These are phyloP conservation scores for Orbilia oligospora DNA, from an alignment of 2,329 filamentous ascomycete genomes.

Conservation along the genomic window DNA sequence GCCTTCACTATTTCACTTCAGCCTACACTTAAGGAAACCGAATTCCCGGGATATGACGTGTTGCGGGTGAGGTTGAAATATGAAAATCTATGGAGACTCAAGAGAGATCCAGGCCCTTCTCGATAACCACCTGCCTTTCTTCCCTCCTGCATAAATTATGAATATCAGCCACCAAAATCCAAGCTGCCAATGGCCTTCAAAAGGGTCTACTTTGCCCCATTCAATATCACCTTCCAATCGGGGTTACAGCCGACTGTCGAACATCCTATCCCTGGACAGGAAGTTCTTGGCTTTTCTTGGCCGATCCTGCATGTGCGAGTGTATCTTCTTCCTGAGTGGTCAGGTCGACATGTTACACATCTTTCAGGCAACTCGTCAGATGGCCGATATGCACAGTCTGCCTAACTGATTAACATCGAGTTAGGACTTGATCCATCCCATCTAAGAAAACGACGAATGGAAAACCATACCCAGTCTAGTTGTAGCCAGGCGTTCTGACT, in stretches of 20 bases:
- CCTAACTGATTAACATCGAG: constrained; percentile 23
- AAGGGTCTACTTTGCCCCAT: constrained; percentile 25
- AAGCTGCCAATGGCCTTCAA: background rate
- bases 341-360: constrained; percentile 49
- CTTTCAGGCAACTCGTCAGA: constrained; percentile 56
- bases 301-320: constrained; percentile 36
- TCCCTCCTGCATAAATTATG: constrained; percentile 12
- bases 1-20: constrained; percentile 4
- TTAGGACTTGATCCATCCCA: constrained; percentile 23
- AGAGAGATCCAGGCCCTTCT: background rate
- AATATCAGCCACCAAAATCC: background rate
- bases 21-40: constrained; percentile 14
- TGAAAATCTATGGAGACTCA: background rate
- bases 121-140: constrained; percentile 26
- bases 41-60: constrained; percentile 29
- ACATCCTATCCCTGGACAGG: constrained; percentile 42
- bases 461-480: constrained; percentile 5
- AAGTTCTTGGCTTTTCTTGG: constrained; percentile 47
- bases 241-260: background rate
- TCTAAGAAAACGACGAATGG: constrained; percentile 28
- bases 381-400: constrained; percentile 43
- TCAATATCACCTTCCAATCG: constrained; percentile 46
- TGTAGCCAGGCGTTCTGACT: constrained; percentile 1
- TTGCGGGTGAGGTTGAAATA: constrained; percentile 26
- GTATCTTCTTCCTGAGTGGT: constrained; percentile 58